phyloP scores from a whole-genome alignment of 306 rosid genomes.

The Acacia acuminata region DNA sequence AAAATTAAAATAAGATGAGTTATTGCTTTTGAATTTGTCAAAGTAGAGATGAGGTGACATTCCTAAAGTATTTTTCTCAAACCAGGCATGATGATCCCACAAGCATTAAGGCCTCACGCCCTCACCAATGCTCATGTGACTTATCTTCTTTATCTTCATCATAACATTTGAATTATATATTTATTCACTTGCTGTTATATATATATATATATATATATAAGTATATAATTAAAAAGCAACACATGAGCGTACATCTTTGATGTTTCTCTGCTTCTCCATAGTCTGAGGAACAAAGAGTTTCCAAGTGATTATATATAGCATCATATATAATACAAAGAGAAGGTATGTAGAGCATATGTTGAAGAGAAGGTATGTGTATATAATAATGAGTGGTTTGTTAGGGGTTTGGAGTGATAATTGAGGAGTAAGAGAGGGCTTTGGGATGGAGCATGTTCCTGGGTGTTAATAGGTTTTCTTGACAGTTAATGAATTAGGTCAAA shows the following conservation, averaged over 20 bases:
- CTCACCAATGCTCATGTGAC: background rate
- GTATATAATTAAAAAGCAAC: background rate
- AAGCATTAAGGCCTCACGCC: background rate
- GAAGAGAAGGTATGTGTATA: background rate
- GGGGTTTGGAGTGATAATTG: background rate
- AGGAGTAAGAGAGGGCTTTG: background rate
- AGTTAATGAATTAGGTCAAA: background rate
- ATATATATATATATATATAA: too few relatives aligned
- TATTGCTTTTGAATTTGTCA: too few relatives aligned
- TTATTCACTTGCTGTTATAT: background rate
- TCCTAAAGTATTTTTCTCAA: too few relatives aligned
- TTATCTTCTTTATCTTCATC: background rate
- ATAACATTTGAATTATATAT: too few relatives aligned
- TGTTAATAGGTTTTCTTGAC: background rate
- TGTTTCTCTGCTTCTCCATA: background rate
- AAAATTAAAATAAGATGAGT: too few relatives aligned
- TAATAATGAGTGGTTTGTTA: background rate
- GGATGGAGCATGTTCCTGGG: too few relatives aligned
- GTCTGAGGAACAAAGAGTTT: too few relatives aligned
- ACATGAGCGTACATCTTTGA: background rate
- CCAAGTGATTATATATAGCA: background rate
- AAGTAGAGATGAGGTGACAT: too few relatives aligned
- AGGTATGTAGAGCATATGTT: background rate
- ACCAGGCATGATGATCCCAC: background rate
- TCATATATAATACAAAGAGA: background rate